phyloP scores from a whole-genome alignment of 2,329 filamentous ascomycete genomes.

The Cladophialophora immunda region DNA sequence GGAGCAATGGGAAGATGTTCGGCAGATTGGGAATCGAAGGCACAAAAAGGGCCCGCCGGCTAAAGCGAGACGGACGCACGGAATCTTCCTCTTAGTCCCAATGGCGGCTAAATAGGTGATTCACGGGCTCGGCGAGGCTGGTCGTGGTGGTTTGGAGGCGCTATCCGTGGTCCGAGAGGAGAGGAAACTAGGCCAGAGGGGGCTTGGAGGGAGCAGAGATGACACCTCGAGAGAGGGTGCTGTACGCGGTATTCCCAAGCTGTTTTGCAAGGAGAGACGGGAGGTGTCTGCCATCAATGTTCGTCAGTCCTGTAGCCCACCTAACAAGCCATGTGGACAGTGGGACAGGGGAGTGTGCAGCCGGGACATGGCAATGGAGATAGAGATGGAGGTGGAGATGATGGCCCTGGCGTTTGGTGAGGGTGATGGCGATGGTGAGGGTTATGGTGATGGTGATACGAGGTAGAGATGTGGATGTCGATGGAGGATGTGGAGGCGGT shows the following conservation, averaged over 20 bases:
- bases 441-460: not conserved
- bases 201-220: not conserved
- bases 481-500: not conserved
- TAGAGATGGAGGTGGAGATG: not conserved
- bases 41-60: slow-evolving; percentile 14
- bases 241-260: not conserved
- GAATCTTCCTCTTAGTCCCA: not conserved
- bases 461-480: slow-evolving; percentile 4
- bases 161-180: not conserved
- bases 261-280: not conserved
- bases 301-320: not conserved
- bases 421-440: not conserved
- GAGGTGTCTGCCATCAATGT: not conserved
- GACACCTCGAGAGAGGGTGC: not conserved
- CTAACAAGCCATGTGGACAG: slow-evolving; percentile 1
- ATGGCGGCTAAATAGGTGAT: slow-evolving; percentile 18
- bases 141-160: not conserved
- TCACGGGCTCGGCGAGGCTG: slow-evolving; percentile 7
- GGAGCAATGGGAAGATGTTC: slow-evolving; percentile 18
- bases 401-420: not conserved
- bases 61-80: slow-evolving; percentile 12
- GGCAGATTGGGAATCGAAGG: slow-evolving; percentile 13
- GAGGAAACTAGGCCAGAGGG: not conserved
- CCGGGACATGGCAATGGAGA: not conserved
- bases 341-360: not conserved